These are phyloP conservation scores for Neodidymelliopsis sp. DNA, from an alignment of 2,329 filamentous ascomycete species.

Conservation along the genomic window DNA sequence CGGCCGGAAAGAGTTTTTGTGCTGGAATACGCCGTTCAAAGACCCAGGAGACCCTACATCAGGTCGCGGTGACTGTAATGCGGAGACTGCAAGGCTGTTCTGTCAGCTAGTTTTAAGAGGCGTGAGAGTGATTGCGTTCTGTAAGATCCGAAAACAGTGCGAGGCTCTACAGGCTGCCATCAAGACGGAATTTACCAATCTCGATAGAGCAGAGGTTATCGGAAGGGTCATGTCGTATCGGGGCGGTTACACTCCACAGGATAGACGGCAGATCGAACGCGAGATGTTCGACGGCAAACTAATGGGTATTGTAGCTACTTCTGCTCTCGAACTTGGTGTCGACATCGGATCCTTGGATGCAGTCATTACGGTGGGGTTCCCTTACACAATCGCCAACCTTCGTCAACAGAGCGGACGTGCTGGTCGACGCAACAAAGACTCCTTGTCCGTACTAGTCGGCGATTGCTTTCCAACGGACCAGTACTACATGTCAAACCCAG, in stretches of 20 bases:
- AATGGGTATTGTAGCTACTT: conserved; percentile 91
- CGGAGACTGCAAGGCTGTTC: conserved; percentile 88
- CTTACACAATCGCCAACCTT: conserved; percentile 92
- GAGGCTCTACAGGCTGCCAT: conserved; percentile 83
- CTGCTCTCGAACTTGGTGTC: conserved; percentile 89
- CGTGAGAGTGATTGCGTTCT: conserved; percentile 92
- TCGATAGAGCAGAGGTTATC: conserved; percentile 78
- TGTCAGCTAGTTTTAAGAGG: conserved; percentile 88
- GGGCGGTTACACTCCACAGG: conserved; percentile 92
- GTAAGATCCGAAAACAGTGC: conserved; percentile 84
- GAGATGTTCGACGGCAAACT: conserved; percentile 98
- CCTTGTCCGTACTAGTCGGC: conserved; percentile 86
- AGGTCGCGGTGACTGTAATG: conserved; percentile 81
- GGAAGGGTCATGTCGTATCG: conserved; percentile 92
- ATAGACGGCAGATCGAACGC: conserved; percentile 84
- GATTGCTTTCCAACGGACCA: conserved; percentile 92
- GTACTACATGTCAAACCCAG: conserved; percentile 95
- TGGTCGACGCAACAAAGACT: conserved; percentile 91
- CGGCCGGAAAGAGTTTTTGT: conserved; percentile 91
- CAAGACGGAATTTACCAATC: conserved; percentile 74
- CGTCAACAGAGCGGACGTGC: conserved; percentile 94
- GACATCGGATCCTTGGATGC: conserved; percentile 95
- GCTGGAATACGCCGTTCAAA: conserved; percentile 97
- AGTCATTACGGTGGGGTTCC: conserved; percentile 92
- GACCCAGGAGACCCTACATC: conserved; percentile 87